Evolutionary conservation across 352 stramenopile genomes (phyloP), one percentile per base, ranked within the genome.

Genomic region (Thalassiosira mediterranea): DNA sequence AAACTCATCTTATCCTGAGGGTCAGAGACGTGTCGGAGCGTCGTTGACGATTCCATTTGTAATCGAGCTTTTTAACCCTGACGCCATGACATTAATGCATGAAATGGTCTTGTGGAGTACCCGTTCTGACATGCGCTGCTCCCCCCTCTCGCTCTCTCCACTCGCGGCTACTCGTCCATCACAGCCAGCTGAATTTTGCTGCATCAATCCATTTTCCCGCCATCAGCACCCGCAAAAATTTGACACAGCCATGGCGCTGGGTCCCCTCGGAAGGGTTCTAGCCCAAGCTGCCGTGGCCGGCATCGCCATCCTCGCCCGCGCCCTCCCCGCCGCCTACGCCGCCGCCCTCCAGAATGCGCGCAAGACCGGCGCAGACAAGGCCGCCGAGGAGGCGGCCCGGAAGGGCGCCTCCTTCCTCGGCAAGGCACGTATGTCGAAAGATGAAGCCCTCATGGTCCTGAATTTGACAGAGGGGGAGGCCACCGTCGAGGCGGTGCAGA

Each of bases 251-350:
- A 80, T 77, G 72, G 72, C 72, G 80, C 57, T 90, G 80, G 51
- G 88, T 76, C 62, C 93, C 37, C 5, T 96, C 82, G 21, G 86
- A 76, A 17, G 95, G 76, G 70, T 96, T 74, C 37, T 92, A 38
- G 72, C 91, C 73, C 77, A 97, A 91, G 71, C 92, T 58, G 28
- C 90, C 77, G 51, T 91, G 52, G 31, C 80, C 37, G 65, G 87
- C 54, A 38, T 92, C 73, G 61, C 84, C 52, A 72, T 96, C 84
- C 79, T 98, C 86, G 81, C 96, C 81, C 68, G 88, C 84, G 64
- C 95, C 77, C 68, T 98, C 79, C 76, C 95, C 89, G 83, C 95
- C 84, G 79, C 96, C 77, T 97, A 90, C 28, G 95, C 75, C 3
- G 54, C 53, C 0, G 87, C 87, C 2, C 57, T 92, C 5, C 58